Percentiles rank a stretch among this genome's conserved stretches.
Evolutionary conservation across 306 rosid species (phyloP).

Genomic region (Nissolia schottii): DNA sequence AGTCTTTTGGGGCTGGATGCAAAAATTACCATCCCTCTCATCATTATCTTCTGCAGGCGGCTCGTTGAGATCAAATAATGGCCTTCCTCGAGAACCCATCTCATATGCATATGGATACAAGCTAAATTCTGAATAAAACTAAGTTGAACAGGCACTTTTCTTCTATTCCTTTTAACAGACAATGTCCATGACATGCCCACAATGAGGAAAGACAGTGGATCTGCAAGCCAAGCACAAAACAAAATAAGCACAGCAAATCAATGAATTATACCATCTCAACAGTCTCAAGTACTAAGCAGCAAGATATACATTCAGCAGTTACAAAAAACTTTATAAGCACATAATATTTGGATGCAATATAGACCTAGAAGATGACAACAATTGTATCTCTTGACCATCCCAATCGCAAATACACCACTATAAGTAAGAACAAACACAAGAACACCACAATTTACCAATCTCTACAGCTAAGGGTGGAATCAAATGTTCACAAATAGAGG

Average conservation of each 20-base stretch:
- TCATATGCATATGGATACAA: constrained; percentile 79
- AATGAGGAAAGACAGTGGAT: background rate
- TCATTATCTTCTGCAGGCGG: constrained; percentile 84
- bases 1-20: constrained; percentile 68
- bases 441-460: background rate
- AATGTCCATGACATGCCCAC: constrained; percentile 51
- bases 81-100: constrained; percentile 97
- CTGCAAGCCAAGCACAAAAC: constrained; percentile 23
- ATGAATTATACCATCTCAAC: constrained; percentile 1
- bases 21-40: constrained; percentile 42
- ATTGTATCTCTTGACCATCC: background rate
- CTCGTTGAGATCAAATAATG: constrained; percentile 93
- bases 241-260: background rate
- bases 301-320: background rate
- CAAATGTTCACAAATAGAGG: background rate
- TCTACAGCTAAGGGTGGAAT: background rate
- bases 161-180: constrained; percentile 33
- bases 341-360: background rate
- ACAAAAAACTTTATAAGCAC: background rate
- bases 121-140: constrained; percentile 28
- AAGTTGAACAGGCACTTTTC: constrained; percentile 20
- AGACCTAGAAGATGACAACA: background rate
- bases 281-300: background rate
- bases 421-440: background rate
- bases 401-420: constrained; percentile 16